These are phyloP conservation scores for Berkeleyomyces basicola DNA, from an alignment of 2,329 filamentous ascomycete genomes.

Conservation along the genomic window DNA sequence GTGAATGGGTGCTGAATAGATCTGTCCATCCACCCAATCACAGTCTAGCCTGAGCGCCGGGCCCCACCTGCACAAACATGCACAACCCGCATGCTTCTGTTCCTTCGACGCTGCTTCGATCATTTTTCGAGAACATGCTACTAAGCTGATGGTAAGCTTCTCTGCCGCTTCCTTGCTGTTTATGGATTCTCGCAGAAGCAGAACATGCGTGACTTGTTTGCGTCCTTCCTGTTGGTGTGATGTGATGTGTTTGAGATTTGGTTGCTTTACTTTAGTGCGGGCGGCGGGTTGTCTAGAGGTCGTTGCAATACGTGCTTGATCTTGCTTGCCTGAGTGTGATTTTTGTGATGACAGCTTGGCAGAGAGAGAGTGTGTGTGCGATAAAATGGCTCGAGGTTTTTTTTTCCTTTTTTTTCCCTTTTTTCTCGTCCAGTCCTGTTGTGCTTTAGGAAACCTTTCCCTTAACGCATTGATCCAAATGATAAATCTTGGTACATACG, in stretches of 20 bases:
- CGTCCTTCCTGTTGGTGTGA: neutral
- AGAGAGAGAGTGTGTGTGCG: neutral
- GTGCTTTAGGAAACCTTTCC: neutral
- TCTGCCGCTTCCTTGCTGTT: conserved; percentile 1
- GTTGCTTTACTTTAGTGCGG: neutral
- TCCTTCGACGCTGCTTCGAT: conserved; percentile 5
- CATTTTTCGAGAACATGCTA: conserved; percentile 5
- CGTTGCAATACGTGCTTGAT: neutral
- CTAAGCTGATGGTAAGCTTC: neutral
- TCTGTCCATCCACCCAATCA: neutral
- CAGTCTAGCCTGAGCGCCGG: neutral
- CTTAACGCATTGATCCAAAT: neutral
- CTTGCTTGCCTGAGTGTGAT: neutral
- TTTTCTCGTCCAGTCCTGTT: neutral
- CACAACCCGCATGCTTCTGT: neutral
- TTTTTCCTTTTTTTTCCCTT: neutral
- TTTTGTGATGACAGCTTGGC: neutral
- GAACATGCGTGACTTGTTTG: neutral
- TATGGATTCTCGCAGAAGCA: neutral
- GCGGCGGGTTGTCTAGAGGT: neutral
- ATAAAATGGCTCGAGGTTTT: neutral
- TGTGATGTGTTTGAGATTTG: neutral
- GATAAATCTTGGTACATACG: neutral
- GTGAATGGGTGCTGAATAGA: too few species aligned
- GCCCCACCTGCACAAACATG: neutral